Conservation (phyloP, 768 basidiomycete genomes). For the Boletellus sp. region DNA sequence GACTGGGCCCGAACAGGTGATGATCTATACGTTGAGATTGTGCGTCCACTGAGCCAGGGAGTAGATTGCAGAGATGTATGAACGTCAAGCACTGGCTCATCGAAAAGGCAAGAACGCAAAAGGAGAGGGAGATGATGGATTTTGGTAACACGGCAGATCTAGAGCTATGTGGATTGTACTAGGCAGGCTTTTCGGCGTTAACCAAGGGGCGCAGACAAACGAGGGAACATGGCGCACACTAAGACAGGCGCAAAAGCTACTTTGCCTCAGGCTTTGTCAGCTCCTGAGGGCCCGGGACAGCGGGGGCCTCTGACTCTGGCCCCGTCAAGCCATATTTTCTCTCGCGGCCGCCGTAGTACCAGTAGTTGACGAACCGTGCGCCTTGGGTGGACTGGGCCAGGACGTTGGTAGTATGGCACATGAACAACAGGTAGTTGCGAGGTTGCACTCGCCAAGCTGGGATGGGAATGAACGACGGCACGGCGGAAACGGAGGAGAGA, state of each 20-base stretch:
- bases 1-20: constrained; percentile 88
- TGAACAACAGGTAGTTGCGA: constrained; percentile 93
- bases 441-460: constrained; percentile 93
- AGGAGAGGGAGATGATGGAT: constrained; percentile 66
- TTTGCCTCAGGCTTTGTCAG: constrained; percentile 30
- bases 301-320: constrained; percentile 37
- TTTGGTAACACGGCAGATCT: constrained; percentile 53
- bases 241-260: constrained; percentile 3
- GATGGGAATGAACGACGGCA: constrained; percentile 5
- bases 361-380: constrained; percentile 83
- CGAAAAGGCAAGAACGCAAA: constrained; percentile 63
- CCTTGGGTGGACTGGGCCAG: constrained; percentile 84
- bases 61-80: constrained; percentile 93
- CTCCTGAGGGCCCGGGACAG: constrained; percentile 49
- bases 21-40: constrained; percentile 10
- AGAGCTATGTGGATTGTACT: constrained; percentile 13
- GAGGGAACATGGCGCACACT: constrained; percentile 1
- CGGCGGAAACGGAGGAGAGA: background rate
- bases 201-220: background rate
- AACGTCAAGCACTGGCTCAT: constrained; percentile 80
- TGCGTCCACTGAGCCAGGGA: constrained; percentile 2
- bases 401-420: constrained; percentile 89
- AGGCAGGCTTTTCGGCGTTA: constrained; percentile 4
- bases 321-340: constrained; percentile 47
- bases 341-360: constrained; percentile 86